Evolutionary conservation across 345 rosid genomes (phyloP), one percentile per base, ranked within the genome.

Genomic region (Ceriops decandra): DNA sequence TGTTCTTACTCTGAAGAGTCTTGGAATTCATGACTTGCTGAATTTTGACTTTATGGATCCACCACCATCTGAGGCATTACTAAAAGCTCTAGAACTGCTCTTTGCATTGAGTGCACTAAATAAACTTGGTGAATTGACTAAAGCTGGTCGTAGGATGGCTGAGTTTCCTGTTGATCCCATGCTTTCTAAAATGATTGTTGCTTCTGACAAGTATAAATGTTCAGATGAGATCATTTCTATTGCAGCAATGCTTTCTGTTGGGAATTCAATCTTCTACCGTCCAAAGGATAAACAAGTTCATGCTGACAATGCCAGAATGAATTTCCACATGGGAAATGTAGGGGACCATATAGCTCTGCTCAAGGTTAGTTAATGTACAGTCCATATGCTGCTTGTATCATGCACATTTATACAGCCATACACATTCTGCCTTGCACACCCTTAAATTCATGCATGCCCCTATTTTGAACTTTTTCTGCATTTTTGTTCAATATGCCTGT

Each of bases 21-120:
- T 95, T 72, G 99, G 99, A 56, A 95, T 95, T 74, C 93, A 90
- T 63, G 99, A 95, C 81, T 75, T 95, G 47, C 38, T 91, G 31
- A 84, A 90, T 83, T 95, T 95, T 76, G 99, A 95, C 76, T 95
- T 95, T 63, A 95, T 95, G 96, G 99, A 95, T 57, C 98, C 95
- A 64, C 99, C 99, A 19, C 96, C 99, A 1, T 92, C 97, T 58
- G 99, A 91, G 84, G 96, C 99, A 62, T 82, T 95, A 73, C 82
- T 91, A 31, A 91, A 91, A 80, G 95, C 98, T 30, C 60, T 91
- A 63, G 98, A 93, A 67, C 78, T 88, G 10, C 86, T 93, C 20
- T 95, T 85, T 84, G 98, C 98, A 11, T 77, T 95, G 36, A 86
- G 93, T 80, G 99, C 99, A 49, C 68, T 95, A 31, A 91, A 95